Percentiles rank a stretch among this genome's conserved stretches.
Conservation (phyloP, 192 early-diverging fungal genomes). For the Coemansia sp. region DNA sequence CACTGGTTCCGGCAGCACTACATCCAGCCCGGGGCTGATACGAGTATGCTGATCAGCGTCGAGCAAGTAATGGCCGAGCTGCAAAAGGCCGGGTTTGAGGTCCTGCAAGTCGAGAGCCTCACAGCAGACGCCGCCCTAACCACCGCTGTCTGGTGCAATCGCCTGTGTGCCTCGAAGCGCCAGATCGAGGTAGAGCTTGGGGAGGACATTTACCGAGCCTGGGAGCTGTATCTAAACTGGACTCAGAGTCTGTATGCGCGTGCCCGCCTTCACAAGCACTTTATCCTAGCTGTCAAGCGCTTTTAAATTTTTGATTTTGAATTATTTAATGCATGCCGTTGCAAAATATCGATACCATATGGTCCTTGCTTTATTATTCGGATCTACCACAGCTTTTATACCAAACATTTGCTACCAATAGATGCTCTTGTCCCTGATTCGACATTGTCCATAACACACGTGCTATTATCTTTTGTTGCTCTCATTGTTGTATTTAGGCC, state of each 20-base stretch:
- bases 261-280: conserved; percentile 45
- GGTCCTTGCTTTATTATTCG: too few relatives aligned
- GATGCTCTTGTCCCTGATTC: too few relatives aligned
- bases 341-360: too few relatives aligned
- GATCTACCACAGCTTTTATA: too few relatives aligned
- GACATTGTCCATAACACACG: too few relatives aligned
- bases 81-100: conserved; percentile 48
- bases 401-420: too few relatives aligned
- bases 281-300: conserved; percentile 48
- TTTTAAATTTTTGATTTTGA: not conserved
- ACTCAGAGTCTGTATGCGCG: conserved; percentile 49
- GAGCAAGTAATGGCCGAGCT: conserved; percentile 45
- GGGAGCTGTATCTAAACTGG: conserved; percentile 56
- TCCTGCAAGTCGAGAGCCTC: conserved; percentile 49
- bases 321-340: not conserved
- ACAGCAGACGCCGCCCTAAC: conserved; percentile 45
- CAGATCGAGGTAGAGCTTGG: conserved; percentile 51
- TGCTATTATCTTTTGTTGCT: too few relatives aligned
- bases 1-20: conserved; percentile 49
- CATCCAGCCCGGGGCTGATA: conserved; percentile 51
- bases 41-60: conserved; percentile 39
- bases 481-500: too few relatives aligned
- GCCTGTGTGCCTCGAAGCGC: conserved; percentile 39
- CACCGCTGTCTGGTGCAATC: conserved; percentile 39
- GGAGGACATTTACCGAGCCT: conserved; percentile 39